Percentiles rank a stretch among this genome's conserved stretches.
These are phyloP conservation scores for Pythium volutum DNA, from an alignment of 352 stramenopile genomes.

Conservation along the genomic window DNA sequence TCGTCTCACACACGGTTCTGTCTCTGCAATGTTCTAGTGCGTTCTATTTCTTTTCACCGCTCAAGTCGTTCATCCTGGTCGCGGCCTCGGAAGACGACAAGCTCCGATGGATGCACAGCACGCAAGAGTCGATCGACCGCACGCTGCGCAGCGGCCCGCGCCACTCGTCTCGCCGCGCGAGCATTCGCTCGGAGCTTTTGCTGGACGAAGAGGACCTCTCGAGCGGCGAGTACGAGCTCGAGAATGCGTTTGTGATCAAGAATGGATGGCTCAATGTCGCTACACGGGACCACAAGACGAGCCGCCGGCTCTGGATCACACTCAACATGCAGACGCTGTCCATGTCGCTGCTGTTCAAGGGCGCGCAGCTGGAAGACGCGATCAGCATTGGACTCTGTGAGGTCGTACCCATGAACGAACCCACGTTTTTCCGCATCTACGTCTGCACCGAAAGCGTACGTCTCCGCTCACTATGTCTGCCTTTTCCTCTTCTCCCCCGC, in stretches of 20 bases:
- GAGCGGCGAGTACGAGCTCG: slow-evolving; percentile 60
- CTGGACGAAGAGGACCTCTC: slow-evolving; percentile 60
- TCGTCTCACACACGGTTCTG: slow-evolving; percentile 1
- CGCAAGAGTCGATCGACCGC: slow-evolving; percentile 61
- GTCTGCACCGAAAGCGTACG: slow-evolving; percentile 35
- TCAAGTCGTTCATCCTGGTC: slow-evolving; percentile 86
- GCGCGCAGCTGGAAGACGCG: slow-evolving; percentile 57
- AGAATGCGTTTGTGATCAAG: slow-evolving; percentile 80
- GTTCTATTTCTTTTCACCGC: slow-evolving; percentile 82
- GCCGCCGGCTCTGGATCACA: slow-evolving; percentile 72
- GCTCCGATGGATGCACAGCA: slow-evolving; percentile 49
- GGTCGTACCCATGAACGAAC: slow-evolving; percentile 43
- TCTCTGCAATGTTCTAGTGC: slow-evolving; percentile 40
- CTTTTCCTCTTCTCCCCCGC: neutral
- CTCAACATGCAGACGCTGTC: slow-evolving; percentile 72
- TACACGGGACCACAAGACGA: slow-evolving; percentile 31
- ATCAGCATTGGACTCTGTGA: slow-evolving; percentile 63
- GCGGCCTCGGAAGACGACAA: slow-evolving; percentile 66
- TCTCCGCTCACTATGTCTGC: neutral
- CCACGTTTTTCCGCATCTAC: slow-evolving; percentile 56
- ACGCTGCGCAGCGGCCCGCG: slow-evolving; percentile 47
- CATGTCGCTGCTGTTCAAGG: slow-evolving; percentile 64
- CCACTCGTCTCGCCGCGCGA: slow-evolving; percentile 38
- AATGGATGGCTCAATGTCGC: slow-evolving; percentile 81
- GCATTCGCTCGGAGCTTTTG: slow-evolving; percentile 57